Evolutionary conservation across 495 filamentous ascomycete species (phyloP).

Genomic region (Penicillium argentinense): DNA sequence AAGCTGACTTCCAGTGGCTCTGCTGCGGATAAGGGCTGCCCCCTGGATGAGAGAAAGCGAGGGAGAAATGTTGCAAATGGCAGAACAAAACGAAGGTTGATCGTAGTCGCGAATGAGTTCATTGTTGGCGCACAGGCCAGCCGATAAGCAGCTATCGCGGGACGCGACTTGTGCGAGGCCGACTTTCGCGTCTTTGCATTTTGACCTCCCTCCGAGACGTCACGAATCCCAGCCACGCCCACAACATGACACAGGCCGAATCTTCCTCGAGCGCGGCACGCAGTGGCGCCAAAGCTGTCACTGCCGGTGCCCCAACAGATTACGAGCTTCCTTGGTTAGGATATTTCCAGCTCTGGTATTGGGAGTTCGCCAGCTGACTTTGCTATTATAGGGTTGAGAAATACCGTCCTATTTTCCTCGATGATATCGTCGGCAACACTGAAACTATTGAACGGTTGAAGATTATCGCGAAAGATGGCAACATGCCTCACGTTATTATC

Average conservation of each 20-base stretch:
- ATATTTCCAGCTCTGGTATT: slow-evolving; percentile 6
- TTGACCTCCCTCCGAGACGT: slow-evolving; percentile 1
- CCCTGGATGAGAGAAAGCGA: too few relatives aligned
- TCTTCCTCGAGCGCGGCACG: slow-evolving; percentile 74
- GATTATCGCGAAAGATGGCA: slow-evolving; percentile 98
- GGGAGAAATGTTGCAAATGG: too few relatives aligned
- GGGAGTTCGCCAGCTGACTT: slow-evolving; percentile 13
- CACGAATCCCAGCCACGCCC: neutral
- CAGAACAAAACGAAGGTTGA: too few relatives aligned
- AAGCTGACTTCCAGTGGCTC: too few relatives aligned
- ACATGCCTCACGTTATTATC: slow-evolving; percentile 99
- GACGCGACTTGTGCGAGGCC: too few relatives aligned
- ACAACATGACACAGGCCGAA: slow-evolving; percentile 58
- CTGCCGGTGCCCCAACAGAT: slow-evolving; percentile 58
- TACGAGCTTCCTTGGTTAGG: slow-evolving; percentile 92
- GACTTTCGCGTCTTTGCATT: slow-evolving; percentile 32
- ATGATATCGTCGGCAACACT: slow-evolving; percentile 96
- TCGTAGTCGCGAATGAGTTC: too few relatives aligned
- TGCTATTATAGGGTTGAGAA: slow-evolving; percentile 82
- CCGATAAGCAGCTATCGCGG: slow-evolving; percentile 14
- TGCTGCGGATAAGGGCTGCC: too few relatives aligned
- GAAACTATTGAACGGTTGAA: slow-evolving; percentile 97
- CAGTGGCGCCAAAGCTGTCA: slow-evolving; percentile 62
- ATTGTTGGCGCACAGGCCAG: slow-evolving; percentile 10
- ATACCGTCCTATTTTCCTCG: slow-evolving; percentile 89